Evolutionary conservation across 768 basidiomycete genomes (phyloP), one percentile per base, ranked within the genome.

Genomic region (Polyporus arcularius): DNA sequence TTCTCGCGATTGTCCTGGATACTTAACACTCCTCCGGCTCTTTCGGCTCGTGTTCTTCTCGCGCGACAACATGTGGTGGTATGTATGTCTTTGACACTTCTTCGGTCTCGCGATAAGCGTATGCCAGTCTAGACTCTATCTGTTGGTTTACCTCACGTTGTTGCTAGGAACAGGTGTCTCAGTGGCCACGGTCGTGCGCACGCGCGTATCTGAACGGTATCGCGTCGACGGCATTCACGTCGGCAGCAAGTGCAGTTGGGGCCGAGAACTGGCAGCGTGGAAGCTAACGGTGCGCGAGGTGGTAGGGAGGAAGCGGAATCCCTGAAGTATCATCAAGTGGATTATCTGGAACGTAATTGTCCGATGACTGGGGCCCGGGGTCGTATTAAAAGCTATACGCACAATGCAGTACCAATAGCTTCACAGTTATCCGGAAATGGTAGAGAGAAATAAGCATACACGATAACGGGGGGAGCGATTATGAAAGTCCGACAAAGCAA

Each of bases 1-100:
- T 77, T 89, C 55, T 85, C 87, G 21, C 84, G 88, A 15, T 65
- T 88, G 28, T 67, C 81, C 60, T 63, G 75, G 55, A 26, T 26
- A 26, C 21, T 78, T 87, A 49, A 88, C 86, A 0, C 66, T 85
- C n/a, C 67, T 75, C 59, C 72, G 75, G n/a, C 64, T 76, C 8
- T 41, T 73, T 28, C 56, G 71, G 11, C 15, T 66, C n/a, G 47
- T 66, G 28, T 71, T 75, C 66, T 70, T 68, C 59, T 70, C 67
- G 43, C 39, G 59, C 18, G 64, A 73, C 9, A 74, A 73, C 62
- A 74, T 76, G 4, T 72, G 69, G 72, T 76, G 69, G 68, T 71
- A 67, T 26, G 61, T 58, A 32, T 26, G 32, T 9, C 15, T 26
- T 26, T 26, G 21, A 26, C 21, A 26, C 39, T 16, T 42, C 10